Base-by-base conservation (phyloP, 2,329 filamentous ascomycete species). In the Diaporthe nobilis region DNA sequence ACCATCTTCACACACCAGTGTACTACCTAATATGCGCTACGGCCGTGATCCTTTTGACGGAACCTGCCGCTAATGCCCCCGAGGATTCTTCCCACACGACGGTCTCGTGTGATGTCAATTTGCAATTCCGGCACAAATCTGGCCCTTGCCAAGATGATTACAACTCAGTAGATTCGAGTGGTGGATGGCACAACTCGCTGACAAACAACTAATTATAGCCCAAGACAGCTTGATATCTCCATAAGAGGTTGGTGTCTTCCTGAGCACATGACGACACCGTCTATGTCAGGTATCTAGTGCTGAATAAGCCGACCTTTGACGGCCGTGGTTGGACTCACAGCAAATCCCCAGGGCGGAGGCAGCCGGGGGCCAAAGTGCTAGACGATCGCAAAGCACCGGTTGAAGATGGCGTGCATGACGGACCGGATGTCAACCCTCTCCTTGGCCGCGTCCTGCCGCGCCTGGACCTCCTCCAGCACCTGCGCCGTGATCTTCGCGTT, bases 381-480 rank as follows among this genome's bases (percentile, higher is more conserved):
- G 31, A 90, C 85, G 75, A 90, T 90, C 1, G 88, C 88, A 83
- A 90, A 90, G 78, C 85, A 86, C 49, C 85, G 85, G 78, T 88
- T 86, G 78, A 90, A 90, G 57, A 88, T 85, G 37, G 83, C 83
- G 68, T 87, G 85, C 85, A 87, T 87, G 25, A 87, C 84, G 1
- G 85, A 83, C 31, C 86, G 83, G 63, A 88, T 86, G 76, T 88
- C 86, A 39, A 87, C 84, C 25, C 86, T 80, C 39, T 81, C 78
- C 76, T 84, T 85, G 72, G 81, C 78, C 6, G 81, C 80, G 44
- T 87, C 85, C 77, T 88, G 86, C 39, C 86, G 81, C 8, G 82
- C 82, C 78, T 87, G 86, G 4, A 88, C 85, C 79, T 88, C 86
- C 60, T 84, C 83, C 10, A 88, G 80, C 20, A 88, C 86, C 77